A percentile compares a stretch with the other conserved stretches of the same genome.
These are phyloP conservation scores for Barnettozyma siamensis DNA, from an alignment of 805 yeast genomes.

Conservation along the genomic window DNA sequence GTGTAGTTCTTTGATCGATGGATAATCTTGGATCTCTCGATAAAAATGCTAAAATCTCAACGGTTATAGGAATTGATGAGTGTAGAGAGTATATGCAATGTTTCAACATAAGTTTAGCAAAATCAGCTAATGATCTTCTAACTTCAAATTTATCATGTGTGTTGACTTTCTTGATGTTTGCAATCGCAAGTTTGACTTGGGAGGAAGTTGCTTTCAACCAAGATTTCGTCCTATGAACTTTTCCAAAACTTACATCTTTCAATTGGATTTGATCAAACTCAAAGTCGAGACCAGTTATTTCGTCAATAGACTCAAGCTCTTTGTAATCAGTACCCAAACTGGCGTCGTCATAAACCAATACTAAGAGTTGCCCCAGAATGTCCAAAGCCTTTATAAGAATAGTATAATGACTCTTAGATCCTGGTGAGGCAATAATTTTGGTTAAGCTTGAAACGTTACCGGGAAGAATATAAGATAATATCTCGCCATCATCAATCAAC, in stretches of 20 bases:
- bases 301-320: conserved; percentile 18
- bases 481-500: conserved; percentile 40
- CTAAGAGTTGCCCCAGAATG: conserved; percentile 27
- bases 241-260: conserved; percentile 17
- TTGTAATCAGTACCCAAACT: conserved; percentile 27
- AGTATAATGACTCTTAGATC: conserved; percentile 32
- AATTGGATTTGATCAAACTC: conserved; percentile 16
- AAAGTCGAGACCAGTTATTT: conserved; percentile 9
- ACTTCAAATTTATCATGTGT: conserved; percentile 30
- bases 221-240: conserved; percentile 37
- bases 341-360: conserved; percentile 37
- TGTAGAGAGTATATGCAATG: conserved; percentile 32
- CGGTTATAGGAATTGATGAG: conserved; percentile 29
- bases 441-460: conserved; percentile 43
- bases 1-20: conserved; percentile 4
- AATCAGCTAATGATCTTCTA: conserved; percentile 25
- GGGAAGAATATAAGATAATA: conserved; percentile 43
- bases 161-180: conserved; percentile 19
- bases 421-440: conserved; percentile 29
- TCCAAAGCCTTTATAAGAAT: conserved; percentile 29
- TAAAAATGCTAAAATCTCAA: conserved; percentile 30
- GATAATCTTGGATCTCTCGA: conserved; percentile 16
- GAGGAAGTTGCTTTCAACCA: conserved; percentile 52
- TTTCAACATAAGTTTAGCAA: conserved; percentile 28
- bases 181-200: conserved; percentile 44